A percentile compares a stretch with the other conserved stretches of the same genome.
Evolutionary conservation across 164 flowering plant genomes (phyloP).

Genomic region (Vitis rotundifolia): DNA sequence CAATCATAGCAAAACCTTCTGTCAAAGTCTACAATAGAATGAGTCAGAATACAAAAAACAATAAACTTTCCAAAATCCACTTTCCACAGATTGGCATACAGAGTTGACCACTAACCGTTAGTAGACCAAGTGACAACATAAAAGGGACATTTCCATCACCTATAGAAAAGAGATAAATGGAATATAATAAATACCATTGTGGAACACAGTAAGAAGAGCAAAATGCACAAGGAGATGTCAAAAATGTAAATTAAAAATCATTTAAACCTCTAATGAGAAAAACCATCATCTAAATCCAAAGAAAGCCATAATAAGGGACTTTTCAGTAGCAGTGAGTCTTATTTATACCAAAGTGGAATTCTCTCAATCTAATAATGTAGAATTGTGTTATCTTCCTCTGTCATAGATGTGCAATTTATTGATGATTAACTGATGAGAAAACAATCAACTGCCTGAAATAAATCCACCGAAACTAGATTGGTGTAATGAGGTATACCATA

Average conservation of each 20-base stretch:
- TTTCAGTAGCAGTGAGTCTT: no score
- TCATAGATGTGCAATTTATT: neutral
- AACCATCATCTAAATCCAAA: no score
- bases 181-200: neutral
- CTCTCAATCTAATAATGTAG: neutral
- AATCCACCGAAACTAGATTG: neutral
- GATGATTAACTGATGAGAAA: neutral
- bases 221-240: neutral
- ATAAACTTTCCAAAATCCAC: neutral
- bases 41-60: constrained; percentile 1
- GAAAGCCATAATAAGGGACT: no score
- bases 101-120: constrained; percentile 60
- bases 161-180: constrained; percentile 24
- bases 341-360: no score
- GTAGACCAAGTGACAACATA: constrained; percentile 77
- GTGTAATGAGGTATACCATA: constrained; percentile 55
- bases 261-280: no score
- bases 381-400: neutral
- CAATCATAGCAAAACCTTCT: constrained; percentile 91
- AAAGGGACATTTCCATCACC: constrained; percentile 91
- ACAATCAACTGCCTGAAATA: neutral
- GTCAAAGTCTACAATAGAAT: constrained; percentile 73
- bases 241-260: no score
- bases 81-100: neutral
- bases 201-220: neutral